A percentile compares a stretch with the other conserved stretches of the same genome.
Conservation (phyloP, 768 basidiomycete species). For the Boletus eberwhitei region DNA sequence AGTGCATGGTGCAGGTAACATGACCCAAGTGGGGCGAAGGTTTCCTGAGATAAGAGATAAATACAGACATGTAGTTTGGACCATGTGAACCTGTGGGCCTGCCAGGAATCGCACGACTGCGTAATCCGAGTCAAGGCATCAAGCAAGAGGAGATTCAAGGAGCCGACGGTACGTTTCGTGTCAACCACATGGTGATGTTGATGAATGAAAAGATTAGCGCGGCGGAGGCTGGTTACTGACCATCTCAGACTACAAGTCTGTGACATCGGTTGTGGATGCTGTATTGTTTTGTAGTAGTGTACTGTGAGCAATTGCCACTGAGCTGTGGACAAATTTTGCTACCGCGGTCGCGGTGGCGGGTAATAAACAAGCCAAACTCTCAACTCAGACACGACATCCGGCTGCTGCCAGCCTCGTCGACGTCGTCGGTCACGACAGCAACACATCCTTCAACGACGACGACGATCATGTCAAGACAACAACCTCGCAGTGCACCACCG, state of each 20-base stretch:
- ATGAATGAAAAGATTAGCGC: background rate
- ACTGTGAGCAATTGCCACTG: background rate
- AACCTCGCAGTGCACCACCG: slow-evolving; percentile 41
- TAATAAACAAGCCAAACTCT: slow-evolving; percentile 28
- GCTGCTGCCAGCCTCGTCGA: slow-evolving; percentile 8
- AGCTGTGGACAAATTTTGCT: slow-evolving; percentile 18
- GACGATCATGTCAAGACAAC: slow-evolving; percentile 40
- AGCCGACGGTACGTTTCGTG: background rate
- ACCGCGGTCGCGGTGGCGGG: slow-evolving; percentile 12
- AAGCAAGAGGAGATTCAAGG: background rate
- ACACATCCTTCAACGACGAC: slow-evolving; percentile 10
- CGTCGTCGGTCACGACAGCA: slow-evolving; percentile 19
- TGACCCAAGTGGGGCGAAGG: background rate
- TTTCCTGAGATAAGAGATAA: background rate
- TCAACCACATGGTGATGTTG: background rate
- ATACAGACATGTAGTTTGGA: too few species aligned
- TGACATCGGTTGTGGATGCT: background rate
- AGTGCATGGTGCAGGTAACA: background rate
- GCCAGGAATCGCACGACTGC: background rate
- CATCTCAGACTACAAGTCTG: background rate
- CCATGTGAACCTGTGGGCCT: background rate
- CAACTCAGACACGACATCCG: slow-evolving; percentile 15
- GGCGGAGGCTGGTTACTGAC: background rate
- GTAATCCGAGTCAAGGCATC: background rate
- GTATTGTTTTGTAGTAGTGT: slow-evolving; percentile 8